Percentiles rank a stretch among this genome's conserved stretches.
phyloP scores from a whole-genome alignment of 805 yeast species.

The Debaryomyces tyrocola region DNA sequence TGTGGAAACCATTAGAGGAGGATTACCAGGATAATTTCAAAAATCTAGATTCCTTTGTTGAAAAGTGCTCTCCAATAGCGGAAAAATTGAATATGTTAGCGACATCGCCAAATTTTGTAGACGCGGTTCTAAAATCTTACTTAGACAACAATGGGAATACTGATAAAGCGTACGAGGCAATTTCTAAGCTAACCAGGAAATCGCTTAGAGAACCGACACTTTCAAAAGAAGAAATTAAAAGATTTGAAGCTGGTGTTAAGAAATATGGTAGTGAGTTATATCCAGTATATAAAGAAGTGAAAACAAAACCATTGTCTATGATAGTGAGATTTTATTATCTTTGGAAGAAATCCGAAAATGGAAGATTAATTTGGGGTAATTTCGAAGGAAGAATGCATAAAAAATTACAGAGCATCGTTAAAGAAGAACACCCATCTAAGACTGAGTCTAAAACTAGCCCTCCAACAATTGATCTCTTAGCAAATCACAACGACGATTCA shows the following conservation, averaged over 20 bases:
- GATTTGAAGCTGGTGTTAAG: conserved; percentile 74
- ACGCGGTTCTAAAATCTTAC: conserved; percentile 60
- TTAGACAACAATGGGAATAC: conserved; percentile 53
- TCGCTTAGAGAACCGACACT: conserved; percentile 77
- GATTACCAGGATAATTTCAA: conserved; percentile 27
- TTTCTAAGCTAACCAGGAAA: conserved; percentile 52
- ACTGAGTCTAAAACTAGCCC: conserved; percentile 1
- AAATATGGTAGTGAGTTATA: conserved; percentile 76
- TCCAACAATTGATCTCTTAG: conserved; percentile 44
- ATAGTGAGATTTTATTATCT: conserved; percentile 83
- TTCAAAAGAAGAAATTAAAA: conserved; percentile 55
- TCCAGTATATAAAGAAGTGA: conserved; percentile 71
- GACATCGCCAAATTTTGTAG: conserved; percentile 79
- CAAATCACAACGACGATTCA: conserved; percentile 71
- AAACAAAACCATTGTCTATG: conserved; percentile 71
- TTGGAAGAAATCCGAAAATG: conserved; percentile 86
- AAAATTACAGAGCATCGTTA: conserved; percentile 39
- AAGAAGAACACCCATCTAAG: conserved; percentile 8
- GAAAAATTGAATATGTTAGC: conserved; percentile 51
- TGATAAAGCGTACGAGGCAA: conserved; percentile 46
- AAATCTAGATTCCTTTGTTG: conserved; percentile 54
- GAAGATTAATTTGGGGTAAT: conserved; percentile 79
- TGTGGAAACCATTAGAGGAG: conserved; percentile 58
- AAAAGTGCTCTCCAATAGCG: conserved; percentile 58
- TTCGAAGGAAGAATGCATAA: conserved; percentile 70